Base-by-base conservation (phyloP, 1,284 basidiomycete genomes). In the Chalciporus piperatoides region DNA sequence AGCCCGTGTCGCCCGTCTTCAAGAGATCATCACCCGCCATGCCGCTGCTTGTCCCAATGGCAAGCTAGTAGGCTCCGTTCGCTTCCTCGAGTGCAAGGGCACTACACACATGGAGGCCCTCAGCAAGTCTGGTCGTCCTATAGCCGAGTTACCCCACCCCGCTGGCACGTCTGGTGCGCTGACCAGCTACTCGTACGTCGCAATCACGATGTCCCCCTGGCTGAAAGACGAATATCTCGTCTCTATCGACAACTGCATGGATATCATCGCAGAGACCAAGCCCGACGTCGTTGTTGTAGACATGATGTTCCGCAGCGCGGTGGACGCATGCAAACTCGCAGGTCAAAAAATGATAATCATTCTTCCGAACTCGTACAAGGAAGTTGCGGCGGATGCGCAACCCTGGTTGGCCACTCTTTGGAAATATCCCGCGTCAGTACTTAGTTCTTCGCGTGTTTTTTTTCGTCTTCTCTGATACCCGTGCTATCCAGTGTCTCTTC, bases 401-500 rank as follows among this genome's bases (percentile, higher is more conserved):
- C 47, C 47, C 4, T 19, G 17, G 12, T n/a, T 49, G 15, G 40
- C 33, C 12, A 2, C 10, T 7, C 14, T 44, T 19, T 49, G 41
- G 47, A 49, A 39, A 32, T 49, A 49, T 32, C 41, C 47, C 14
- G 28, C 11, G 41, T 48, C 6, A 33, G 47, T 42, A 9, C 0
- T 15, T 1, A 4, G 27, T 10, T 23, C 21, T 3, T 23, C 21
- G 21, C 7, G 11, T 9, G 24, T 28, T n/a, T 24, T 28, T 17
- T 33, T 14, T 12, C n/a, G 28, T 33, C 6, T 32, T 14, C 30
- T 11, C 30, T 32, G 30, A 32, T 12, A 14, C 11, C 6, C 12
- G 25, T 6, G 11, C 6, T 6, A 11, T 28, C 12, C 14, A 48
- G 47, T n/a, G 0, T 44, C 6, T 43, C 41, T 15, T 49, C 47